These are phyloP conservation scores for Ophiostoma sp. DNA, from an alignment of 2,329 filamentous ascomycete species.

Conservation along the genomic window DNA sequence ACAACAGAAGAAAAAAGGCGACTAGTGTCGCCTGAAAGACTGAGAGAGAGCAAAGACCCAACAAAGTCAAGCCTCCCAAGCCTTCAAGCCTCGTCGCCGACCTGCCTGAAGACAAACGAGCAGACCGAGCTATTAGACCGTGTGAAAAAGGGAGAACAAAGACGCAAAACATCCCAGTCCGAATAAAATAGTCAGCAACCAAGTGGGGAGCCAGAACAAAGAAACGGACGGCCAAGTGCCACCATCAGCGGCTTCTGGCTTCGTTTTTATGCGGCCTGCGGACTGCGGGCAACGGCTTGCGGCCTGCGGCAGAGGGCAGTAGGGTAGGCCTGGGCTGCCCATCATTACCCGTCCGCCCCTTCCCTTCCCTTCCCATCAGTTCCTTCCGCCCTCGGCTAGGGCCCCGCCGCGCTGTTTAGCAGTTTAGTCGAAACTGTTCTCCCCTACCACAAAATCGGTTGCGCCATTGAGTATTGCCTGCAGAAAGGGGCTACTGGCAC, in stretches of 20 bases:
- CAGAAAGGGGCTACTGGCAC: background rate
- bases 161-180: background rate
- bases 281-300: conserved; percentile 11
- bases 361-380: conserved; percentile 21
- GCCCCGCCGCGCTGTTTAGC: conserved; percentile 20
- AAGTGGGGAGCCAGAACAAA: conserved; percentile 26
- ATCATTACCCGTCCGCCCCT: conserved; percentile 28
- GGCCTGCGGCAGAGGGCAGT: conserved; percentile 17
- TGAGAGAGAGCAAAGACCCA: background rate
- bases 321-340: conserved; percentile 15
- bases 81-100: background rate
- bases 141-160: conserved; percentile 19
- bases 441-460: background rate
- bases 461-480: background rate
- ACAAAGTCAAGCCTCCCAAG: background rate
- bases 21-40: conserved; percentile 1
- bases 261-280: conserved; percentile 4
- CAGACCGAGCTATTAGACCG: background rate
- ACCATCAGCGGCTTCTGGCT: conserved; percentile 18
- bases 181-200: conserved; percentile 27
- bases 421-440: background rate
- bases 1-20: background rate
- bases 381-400: conserved; percentile 30
- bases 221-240: conserved; percentile 11
- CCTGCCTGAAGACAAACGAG: background rate